These are phyloP conservation scores for Fusarium sp. DNA, from an alignment of 2,329 filamentous ascomycete species.

Conservation along the genomic window DNA sequence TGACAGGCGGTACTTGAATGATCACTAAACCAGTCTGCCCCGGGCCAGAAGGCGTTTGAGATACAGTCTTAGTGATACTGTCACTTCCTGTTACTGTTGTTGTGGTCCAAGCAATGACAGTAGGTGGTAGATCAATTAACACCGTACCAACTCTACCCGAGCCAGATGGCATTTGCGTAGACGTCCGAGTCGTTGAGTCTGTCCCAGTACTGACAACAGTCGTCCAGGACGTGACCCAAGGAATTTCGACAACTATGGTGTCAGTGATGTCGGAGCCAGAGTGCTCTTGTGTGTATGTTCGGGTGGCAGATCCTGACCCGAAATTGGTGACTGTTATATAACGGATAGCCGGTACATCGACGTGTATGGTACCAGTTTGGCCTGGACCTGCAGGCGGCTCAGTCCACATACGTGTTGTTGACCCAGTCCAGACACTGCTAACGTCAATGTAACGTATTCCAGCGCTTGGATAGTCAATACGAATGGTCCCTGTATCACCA, in stretches of 20 bases:
- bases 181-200: background rate
- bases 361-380: background rate
- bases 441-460: background rate
- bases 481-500: background rate
- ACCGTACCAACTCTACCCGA: background rate
- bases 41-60: background rate
- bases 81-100: background rate
- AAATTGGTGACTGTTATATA: background rate
- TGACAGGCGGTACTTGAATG: background rate
- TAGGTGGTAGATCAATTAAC: background rate
- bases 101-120: background rate
- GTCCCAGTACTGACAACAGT: background rate
- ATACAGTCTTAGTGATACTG: background rate
- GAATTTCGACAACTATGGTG: background rate
- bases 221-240: background rate
- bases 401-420: accelerated
- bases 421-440: slow-evolving; percentile 4
- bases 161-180: background rate
- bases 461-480: background rate
- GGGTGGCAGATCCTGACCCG: accelerated
- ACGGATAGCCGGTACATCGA: background rate
- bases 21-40: background rate
- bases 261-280: background rate
- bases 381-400: background rate
- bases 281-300: background rate